Percentiles rank a stretch among this genome's conserved stretches.
These are phyloP conservation scores for Umbelopsis sp. DNA, from an alignment of 192 early-diverging fungal genomes.

Conservation along the genomic window DNA sequence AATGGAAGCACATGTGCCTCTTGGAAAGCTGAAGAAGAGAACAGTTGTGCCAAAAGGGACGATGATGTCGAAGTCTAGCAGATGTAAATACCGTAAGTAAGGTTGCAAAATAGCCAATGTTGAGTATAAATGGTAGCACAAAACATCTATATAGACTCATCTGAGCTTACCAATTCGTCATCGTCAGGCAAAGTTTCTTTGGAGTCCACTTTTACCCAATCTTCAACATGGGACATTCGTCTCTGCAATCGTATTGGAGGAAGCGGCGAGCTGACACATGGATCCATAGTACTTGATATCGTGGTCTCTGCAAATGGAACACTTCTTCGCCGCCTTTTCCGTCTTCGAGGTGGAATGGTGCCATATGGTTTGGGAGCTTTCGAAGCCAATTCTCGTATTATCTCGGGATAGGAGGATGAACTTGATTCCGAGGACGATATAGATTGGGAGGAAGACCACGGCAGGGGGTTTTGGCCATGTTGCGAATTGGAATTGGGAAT, in stretches of 20 bases:
- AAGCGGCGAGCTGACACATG: neutral
- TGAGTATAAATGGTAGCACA: neutral
- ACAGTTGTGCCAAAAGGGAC: neutral
- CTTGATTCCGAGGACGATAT: slow-evolving; percentile 4
- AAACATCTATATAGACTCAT: neutral
- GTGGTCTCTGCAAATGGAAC: neutral
- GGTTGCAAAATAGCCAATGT: neutral
- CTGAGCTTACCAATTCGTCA: slow-evolving; percentile 35
- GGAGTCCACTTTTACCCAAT: slow-evolving; percentile 37
- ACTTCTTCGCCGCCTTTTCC: slow-evolving; percentile 11
- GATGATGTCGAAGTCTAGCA: neutral
- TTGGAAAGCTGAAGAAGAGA: slow-evolving; percentile 7
- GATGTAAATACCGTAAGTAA: neutral
- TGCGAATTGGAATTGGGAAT: neutral
- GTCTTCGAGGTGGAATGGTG: slow-evolving; percentile 24
- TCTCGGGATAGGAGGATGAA: slow-evolving; percentile 20
- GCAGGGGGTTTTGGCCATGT: neutral
- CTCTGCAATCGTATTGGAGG: slow-evolving; percentile 2
- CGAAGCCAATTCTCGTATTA: slow-evolving; percentile 27
- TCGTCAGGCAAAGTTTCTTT: slow-evolving; percentile 42
- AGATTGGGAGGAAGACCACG: neutral
- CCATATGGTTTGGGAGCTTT: slow-evolving; percentile 30
- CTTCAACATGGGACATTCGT: slow-evolving; percentile 43
- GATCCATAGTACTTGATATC: neutral
- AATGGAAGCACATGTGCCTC: neutral